These are phyloP conservation scores for Blastobotrys raffinosifermentans DNA, from an alignment of 1,139 yeast species.

Conservation along the genomic window DNA sequence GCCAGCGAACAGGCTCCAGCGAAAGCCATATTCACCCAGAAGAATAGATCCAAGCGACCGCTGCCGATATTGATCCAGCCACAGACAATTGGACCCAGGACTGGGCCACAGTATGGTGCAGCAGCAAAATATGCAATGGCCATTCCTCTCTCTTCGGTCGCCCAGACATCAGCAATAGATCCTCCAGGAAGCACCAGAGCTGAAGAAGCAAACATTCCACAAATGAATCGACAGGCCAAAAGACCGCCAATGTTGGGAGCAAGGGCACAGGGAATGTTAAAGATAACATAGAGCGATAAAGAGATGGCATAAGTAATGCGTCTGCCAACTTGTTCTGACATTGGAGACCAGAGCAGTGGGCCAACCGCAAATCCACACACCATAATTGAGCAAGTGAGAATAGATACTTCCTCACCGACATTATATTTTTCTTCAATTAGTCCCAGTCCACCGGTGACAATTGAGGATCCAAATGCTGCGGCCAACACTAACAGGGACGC, in stretches of 20 bases:
- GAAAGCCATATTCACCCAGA: constrained; percentile 91
- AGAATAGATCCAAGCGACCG: constrained; percentile 59
- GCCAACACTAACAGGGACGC: constrained; percentile 67
- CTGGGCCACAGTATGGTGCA: constrained; percentile 92
- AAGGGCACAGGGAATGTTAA: constrained; percentile 85
- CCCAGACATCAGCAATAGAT: constrained; percentile 80
- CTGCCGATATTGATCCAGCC: constrained; percentile 76
- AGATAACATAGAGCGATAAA: constrained; percentile 63
- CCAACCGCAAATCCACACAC: constrained; percentile 86
- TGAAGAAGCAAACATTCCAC: constrained; percentile 82
- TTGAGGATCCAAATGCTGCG: constrained; percentile 87
- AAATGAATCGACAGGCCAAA: constrained; percentile 72
- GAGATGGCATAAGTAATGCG: constrained; percentile 78
- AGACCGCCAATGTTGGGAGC: constrained; percentile 79
- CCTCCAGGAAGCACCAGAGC: constrained; percentile 88
- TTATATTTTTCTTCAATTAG: constrained; percentile 56
- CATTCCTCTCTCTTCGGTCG: constrained; percentile 67
- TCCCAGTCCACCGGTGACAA: constrained; percentile 74
- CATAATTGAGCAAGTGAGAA: constrained; percentile 75
- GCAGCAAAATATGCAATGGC: constrained; percentile 89
- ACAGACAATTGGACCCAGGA: constrained; percentile 81
- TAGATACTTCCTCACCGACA: constrained; percentile 74
- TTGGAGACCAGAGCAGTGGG: constrained; percentile 85
- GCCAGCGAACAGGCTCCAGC: constrained; percentile 80
- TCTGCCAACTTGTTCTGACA: constrained; percentile 81